These are phyloP conservation scores for Gremmenia infestans DNA, from an alignment of 2,329 filamentous ascomycete genomes.

Conservation along the genomic window DNA sequence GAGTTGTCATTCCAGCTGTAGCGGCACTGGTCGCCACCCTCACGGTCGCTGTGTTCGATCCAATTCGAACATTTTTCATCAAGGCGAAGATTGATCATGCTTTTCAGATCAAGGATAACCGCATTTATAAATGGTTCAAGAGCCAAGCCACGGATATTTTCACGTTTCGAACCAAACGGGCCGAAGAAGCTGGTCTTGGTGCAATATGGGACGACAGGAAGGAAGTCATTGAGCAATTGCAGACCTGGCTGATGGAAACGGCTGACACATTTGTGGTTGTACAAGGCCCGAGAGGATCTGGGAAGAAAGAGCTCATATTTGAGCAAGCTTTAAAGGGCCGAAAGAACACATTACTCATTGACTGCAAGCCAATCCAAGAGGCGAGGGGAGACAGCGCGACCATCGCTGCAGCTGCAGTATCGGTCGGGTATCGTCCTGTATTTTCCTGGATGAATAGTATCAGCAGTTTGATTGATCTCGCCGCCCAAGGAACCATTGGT, in stretches of 20 bases:
- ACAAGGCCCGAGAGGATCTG: constrained; percentile 85
- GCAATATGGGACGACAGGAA: constrained; percentile 85
- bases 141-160: constrained; percentile 64
- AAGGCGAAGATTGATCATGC: constrained; percentile 78
- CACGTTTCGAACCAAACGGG: constrained; percentile 49
- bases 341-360: constrained; percentile 75
- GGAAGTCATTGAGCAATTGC: constrained; percentile 74
- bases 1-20: constrained; percentile 78
- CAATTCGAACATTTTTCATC: constrained; percentile 89
- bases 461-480: constrained; percentile 86
- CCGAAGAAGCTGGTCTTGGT: constrained; percentile 64
- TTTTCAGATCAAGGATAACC: constrained; percentile 68
- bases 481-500: constrained; percentile 88
- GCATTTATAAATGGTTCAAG: constrained; percentile 75
- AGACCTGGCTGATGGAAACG: constrained; percentile 81
- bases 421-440: constrained; percentile 87
- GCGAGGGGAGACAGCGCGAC: constrained; percentile 82
- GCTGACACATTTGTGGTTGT: constrained; percentile 90
- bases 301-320: constrained; percentile 81
- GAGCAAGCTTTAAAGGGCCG: constrained; percentile 75
- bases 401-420: constrained; percentile 72
- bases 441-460: constrained; percentile 97
- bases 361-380: constrained; percentile 91
- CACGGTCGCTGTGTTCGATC: constrained; percentile 88
- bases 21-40: constrained; percentile 77